Conservation (phyloP, 2,329 filamentous ascomycete species). For the Colletotrichum eremochloae region DNA sequence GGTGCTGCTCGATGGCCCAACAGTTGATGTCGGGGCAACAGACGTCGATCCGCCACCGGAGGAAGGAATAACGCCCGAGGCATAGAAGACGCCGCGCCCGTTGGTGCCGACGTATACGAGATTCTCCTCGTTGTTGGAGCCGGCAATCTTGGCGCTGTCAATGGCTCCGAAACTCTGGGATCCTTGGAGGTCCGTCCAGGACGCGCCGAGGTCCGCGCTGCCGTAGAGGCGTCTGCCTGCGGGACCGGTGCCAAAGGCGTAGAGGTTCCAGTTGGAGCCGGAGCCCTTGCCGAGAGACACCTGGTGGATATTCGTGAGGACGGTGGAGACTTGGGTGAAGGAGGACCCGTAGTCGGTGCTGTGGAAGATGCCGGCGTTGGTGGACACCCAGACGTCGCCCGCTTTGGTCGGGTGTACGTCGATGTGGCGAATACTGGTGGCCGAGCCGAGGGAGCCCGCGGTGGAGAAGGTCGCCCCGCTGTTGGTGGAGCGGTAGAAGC, state of each 20-base stretch:
- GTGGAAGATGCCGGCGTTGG: constrained; percentile 66
- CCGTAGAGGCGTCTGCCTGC: constrained; percentile 61
- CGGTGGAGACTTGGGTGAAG: constrained; percentile 57
- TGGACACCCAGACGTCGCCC: constrained; percentile 73
- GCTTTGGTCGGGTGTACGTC: constrained; percentile 68
- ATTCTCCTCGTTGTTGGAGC: constrained; percentile 60
- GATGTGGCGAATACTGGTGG: constrained; percentile 66
- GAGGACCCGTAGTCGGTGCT: constrained; percentile 64
- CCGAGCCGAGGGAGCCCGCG: constrained; percentile 53
- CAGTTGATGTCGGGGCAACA: constrained; percentile 17
- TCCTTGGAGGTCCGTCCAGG: constrained; percentile 64
- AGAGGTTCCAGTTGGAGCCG: constrained; percentile 58
- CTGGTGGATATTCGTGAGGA: constrained; percentile 56
- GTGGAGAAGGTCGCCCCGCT: constrained; percentile 60
- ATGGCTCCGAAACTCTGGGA: constrained; percentile 61
- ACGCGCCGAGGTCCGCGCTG: constrained; percentile 57
- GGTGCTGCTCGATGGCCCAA: constrained; percentile 18
- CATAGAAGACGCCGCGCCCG: constrained; percentile 60
- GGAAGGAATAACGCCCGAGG: constrained; percentile 34
- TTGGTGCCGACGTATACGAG: constrained; percentile 66
- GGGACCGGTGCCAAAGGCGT: constrained; percentile 61
- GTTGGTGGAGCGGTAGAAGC: constrained; percentile 67
- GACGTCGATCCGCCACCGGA: constrained; percentile 29
- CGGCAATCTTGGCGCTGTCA: constrained; percentile 55
- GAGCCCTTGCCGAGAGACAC: constrained; percentile 60